phyloP scores from a whole-genome alignment of 148 eudicot species.

The Persicaria tinctoria region DNA sequence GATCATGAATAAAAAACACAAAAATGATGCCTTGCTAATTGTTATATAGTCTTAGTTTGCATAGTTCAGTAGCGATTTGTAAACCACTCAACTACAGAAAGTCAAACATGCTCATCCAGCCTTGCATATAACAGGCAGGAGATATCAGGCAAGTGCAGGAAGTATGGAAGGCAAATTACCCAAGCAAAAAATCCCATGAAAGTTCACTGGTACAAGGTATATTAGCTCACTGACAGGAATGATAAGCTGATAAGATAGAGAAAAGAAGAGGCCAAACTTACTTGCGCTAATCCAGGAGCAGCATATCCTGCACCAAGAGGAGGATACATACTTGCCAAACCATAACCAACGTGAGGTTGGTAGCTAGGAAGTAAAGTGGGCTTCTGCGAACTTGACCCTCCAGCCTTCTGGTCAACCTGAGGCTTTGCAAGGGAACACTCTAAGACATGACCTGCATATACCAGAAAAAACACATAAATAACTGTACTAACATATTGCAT shows the following conservation, averaged over 20 bases:
- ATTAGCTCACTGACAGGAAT: too few species aligned
- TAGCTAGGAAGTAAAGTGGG: slow-evolving; percentile 56
- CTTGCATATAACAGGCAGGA: too few species aligned
- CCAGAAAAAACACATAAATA: neutral
- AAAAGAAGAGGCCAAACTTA: slow-evolving; percentile 15
- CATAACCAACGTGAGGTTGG: slow-evolving; percentile 71
- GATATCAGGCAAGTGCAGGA: neutral
- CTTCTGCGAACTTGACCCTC: slow-evolving; percentile 46
- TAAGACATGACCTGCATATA: slow-evolving; percentile 55
- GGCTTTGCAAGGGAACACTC: slow-evolving; percentile 97
- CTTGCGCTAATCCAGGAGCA: slow-evolving; percentile 59
- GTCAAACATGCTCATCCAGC: too few species aligned
- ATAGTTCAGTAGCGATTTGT: too few species aligned
- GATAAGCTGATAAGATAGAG: too few species aligned
- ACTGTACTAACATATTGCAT: neutral
- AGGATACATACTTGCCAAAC: slow-evolving; percentile 49
- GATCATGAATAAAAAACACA: neutral
- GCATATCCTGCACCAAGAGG: slow-evolving; percentile 67
- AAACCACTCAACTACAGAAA: too few species aligned
- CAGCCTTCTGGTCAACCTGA: slow-evolving; percentile 74
- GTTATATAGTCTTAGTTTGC: too few species aligned
- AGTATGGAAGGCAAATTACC: neutral
- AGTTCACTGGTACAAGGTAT: too few species aligned
- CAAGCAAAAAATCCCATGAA: neutral
- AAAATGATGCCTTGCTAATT: too few species aligned